Conservation (phyloP, 345 rosid species). For the Citrus inodora region DNA sequence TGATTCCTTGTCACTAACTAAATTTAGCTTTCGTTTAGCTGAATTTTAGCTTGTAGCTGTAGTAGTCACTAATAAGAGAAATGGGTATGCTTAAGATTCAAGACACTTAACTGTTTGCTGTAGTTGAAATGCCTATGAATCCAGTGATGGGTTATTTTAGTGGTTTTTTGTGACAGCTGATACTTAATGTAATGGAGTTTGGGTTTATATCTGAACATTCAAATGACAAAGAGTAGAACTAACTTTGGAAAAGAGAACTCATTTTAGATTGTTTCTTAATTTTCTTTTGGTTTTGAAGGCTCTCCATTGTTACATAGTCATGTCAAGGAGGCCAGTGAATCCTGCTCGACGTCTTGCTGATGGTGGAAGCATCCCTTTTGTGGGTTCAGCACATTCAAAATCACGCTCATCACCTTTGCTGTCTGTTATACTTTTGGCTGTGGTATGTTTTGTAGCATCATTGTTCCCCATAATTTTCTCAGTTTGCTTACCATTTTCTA, state of each 20-base stretch:
- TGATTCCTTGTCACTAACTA: not conserved
- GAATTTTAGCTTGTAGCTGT: not conserved
- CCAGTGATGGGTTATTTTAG: not conserved
- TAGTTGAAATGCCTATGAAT: not conserved
- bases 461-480: not conserved
- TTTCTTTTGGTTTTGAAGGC: constrained; percentile 11
- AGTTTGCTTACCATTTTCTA: not conserved
- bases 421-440: constrained; percentile 38
- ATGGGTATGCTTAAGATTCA: not conserved
- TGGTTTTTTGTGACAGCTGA: not conserved
- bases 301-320: constrained; percentile 9
- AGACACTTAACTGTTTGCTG: not conserved
- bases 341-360: constrained; percentile 51
- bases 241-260: not conserved
- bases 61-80: not conserved
- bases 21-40: not conserved
- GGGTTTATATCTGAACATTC: not conserved
- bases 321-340: constrained; percentile 69
- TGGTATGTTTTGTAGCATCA: constrained; percentile 35
- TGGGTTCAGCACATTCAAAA: constrained; percentile 46
- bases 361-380: constrained; percentile 47
- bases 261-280: not conserved
- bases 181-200: not conserved
- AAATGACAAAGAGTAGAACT: not conserved
- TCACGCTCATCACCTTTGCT: constrained; percentile 52